phyloP scores from a whole-genome alignment of 2,329 filamentous ascomycete species.

The Triangularia setosa region DNA sequence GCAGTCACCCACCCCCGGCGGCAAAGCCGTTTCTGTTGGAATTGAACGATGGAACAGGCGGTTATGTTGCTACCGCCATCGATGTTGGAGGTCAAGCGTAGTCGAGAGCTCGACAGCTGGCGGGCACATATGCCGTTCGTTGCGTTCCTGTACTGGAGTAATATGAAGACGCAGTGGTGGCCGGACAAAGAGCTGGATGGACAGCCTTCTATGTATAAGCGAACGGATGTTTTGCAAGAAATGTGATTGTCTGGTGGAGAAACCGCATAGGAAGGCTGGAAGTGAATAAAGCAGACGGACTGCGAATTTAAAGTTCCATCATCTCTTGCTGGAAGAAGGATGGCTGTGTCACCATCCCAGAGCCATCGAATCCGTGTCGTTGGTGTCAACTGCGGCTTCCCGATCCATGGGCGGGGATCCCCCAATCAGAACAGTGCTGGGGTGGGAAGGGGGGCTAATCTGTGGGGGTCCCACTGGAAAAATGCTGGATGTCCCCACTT shows the following conservation, averaged over 20 bases:
- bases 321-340: not conserved
- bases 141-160: not conserved
- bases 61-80: not conserved
- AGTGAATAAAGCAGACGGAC: not conserved
- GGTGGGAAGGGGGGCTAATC: too few species aligned
- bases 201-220: not conserved
- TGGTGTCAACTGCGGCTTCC: constrained; percentile 9
- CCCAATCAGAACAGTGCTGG: constrained; percentile 10
- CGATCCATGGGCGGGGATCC: constrained; percentile 11
- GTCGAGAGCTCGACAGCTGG: not conserved
- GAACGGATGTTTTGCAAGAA: not conserved
- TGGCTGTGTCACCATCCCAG: constrained; percentile 4
- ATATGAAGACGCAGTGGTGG: not conserved
- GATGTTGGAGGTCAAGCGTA: not conserved
- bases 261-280: not conserved
- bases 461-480: not conserved
- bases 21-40: too few species aligned
- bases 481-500: not conserved
- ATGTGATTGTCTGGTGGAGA: not conserved
- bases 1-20: too few species aligned
- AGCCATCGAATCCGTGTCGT: constrained; percentile 3
- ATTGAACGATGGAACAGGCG: not conserved
- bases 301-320: not conserved
- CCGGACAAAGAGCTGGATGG: not conserved
- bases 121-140: not conserved